These are phyloP conservation scores for Mucor racemosus DNA, from an alignment of 371 early-diverging fungal species.

Conservation along the genomic window DNA sequence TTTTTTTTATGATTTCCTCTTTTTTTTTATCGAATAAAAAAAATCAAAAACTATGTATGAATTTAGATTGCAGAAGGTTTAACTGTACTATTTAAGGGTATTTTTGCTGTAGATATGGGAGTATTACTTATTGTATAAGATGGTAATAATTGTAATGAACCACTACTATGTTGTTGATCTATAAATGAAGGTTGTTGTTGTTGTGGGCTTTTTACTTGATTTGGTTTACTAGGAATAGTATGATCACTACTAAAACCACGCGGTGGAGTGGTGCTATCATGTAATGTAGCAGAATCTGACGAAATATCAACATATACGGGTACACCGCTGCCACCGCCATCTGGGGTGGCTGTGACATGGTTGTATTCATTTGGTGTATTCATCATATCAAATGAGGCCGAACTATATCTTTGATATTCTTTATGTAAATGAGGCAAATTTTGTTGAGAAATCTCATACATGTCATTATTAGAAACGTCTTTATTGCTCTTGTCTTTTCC, in stretches of 20 bases:
- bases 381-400: background rate
- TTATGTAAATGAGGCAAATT: constrained; percentile 11
- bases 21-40: too few species aligned
- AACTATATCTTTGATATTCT: constrained; percentile 9
- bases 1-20: too few species aligned
- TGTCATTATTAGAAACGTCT: background rate
- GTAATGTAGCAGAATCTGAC: constrained; percentile 14
- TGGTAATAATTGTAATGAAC: constrained; percentile 6
- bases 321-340: background rate
- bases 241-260: constrained; percentile 17
- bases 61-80: constrained; percentile 5
- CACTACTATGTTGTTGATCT: constrained; percentile 11
- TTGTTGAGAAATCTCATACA: background rate
- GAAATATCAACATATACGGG: constrained; percentile 1
- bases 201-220: constrained; percentile 12
- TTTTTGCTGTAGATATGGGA: background rate
- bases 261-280: constrained; percentile 15
- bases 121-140: background rate
- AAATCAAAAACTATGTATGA: too few species aligned
- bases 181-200: constrained; percentile 7
- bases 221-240: background rate
- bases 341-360: background rate
- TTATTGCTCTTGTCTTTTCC: background rate
- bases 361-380: background rate
- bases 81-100: background rate